phyloP scores from a whole-genome alignment of 176 grass and related monocot genomes.

The Rhynchospora breviuscula region DNA sequence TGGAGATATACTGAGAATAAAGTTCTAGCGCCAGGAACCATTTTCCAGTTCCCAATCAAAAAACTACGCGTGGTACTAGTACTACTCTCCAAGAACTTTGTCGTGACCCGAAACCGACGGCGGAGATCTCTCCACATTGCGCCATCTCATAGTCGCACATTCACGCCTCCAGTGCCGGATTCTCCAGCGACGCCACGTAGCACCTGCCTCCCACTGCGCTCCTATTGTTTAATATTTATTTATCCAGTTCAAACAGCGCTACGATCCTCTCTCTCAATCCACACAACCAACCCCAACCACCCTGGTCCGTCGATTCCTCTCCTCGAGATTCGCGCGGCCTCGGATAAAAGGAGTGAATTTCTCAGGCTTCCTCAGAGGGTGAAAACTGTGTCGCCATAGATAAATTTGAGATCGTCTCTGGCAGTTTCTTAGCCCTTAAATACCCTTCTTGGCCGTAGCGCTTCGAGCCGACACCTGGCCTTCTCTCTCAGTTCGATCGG shows the following conservation, averaged over 20 bases:
- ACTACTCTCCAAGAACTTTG: neutral
- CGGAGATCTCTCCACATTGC: conserved; percentile 13
- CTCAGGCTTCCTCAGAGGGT: neutral
- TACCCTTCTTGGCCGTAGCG: neutral
- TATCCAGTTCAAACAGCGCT: neutral
- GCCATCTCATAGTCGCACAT: neutral
- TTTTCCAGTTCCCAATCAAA: neutral
- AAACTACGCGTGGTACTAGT: neutral
- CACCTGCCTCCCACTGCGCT: neutral
- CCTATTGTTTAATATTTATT: neutral
- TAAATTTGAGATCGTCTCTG: neutral
- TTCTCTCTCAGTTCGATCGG: conserved; percentile 13
- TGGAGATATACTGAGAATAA: neutral
- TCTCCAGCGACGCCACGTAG: conserved; percentile 22
- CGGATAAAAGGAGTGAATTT: neutral
- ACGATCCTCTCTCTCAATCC: neutral
- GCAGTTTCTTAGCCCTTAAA: neutral
- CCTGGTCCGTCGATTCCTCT: neutral
- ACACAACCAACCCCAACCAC: neutral
- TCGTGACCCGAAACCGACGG: conserved; percentile 1
- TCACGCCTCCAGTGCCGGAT: conserved; percentile 7
- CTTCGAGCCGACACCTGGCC: conserved; percentile 34
- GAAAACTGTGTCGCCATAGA: neutral
- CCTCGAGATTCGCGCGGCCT: neutral
- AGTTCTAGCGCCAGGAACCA: neutral